Percentiles rank a stretch among this genome's conserved stretches.
Conservation (phyloP, 257 asterid species). For the Lavandula angustifolia region DNA sequence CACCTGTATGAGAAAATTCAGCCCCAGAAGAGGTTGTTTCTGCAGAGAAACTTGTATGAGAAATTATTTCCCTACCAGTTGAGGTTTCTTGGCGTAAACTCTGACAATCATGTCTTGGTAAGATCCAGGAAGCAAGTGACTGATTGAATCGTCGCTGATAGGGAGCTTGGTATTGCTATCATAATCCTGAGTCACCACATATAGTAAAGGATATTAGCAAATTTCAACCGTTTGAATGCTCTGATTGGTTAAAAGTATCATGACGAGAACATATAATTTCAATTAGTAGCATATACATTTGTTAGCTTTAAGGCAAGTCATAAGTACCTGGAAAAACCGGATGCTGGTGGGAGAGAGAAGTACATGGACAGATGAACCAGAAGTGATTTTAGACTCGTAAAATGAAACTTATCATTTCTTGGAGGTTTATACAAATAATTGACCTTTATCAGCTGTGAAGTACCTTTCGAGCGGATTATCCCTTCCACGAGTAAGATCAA, state of each 20-base stretch:
- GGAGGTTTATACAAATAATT: conserved; percentile 8
- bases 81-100: conserved; percentile 74
- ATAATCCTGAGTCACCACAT: conserved; percentile 54
- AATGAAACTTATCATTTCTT: neutral
- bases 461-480: conserved; percentile 82
- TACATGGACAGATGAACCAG: conserved; percentile 32
- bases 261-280: neutral
- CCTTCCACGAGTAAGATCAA: conserved; percentile 76
- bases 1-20: conserved; percentile 47
- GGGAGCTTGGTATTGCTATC: conserved; percentile 49
- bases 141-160: conserved; percentile 53
- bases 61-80: conserved; percentile 48
- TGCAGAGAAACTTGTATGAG: neutral
- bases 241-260: neutral
- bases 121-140: conserved; percentile 80
- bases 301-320: conserved; percentile 8
- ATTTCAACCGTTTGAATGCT: neutral
- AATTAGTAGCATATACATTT: neutral
- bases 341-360: conserved; percentile 54
- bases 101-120: conserved; percentile 88
- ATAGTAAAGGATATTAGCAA: neutral
- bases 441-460: neutral
- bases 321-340: conserved; percentile 73
- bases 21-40: neutral
- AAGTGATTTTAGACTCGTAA: conserved; percentile 27